Conservation (phyloP, 2,329 filamentous ascomycete genomes). For the Penicillium sp. region DNA sequence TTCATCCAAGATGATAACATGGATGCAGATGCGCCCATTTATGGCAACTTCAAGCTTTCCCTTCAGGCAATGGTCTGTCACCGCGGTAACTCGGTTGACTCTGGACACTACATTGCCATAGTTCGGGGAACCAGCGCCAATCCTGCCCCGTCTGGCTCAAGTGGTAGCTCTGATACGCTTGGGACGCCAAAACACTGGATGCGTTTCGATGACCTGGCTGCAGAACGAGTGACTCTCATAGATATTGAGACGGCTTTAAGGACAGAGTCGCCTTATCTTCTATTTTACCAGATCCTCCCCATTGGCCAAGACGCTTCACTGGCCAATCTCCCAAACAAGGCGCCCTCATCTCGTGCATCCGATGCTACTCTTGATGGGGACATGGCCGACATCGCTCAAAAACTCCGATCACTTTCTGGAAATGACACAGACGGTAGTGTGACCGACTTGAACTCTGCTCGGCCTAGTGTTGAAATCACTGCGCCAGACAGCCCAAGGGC, state of each 20-base stretch:
- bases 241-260: slow-evolving; percentile 78
- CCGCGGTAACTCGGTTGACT: slow-evolving; percentile 80
- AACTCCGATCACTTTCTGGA: slow-evolving; percentile 19
- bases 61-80: slow-evolving; percentile 93
- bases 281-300: slow-evolving; percentile 94
- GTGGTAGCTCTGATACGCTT: slow-evolving; percentile 28
- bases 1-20: slow-evolving; percentile 83
- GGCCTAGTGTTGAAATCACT: slow-evolving; percentile 46
- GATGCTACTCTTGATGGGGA: slow-evolving; percentile 30
- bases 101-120: slow-evolving; percentile 89
- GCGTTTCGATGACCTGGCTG: slow-evolving; percentile 84
- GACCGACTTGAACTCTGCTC: slow-evolving; percentile 29
- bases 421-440: slow-evolving; percentile 24
- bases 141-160: slow-evolving; percentile 30
- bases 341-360: slow-evolving; percentile 33
- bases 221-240: slow-evolving; percentile 72
- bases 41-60: slow-evolving; percentile 89
- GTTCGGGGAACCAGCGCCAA: slow-evolving; percentile 69
- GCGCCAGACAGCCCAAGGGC: slow-evolving; percentile 27
- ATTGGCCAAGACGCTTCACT: slow-evolving; percentile 68
- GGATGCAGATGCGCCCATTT: slow-evolving; percentile 68
- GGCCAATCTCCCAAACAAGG: slow-evolving; percentile 39
- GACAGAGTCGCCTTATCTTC: slow-evolving; percentile 88
- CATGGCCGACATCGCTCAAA: slow-evolving; percentile 21
- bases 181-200: slow-evolving; percentile 82